Evolutionary conservation across 441 rosid genomes (phyloP).

Genomic region (Theobroma grandiflorum): DNA sequence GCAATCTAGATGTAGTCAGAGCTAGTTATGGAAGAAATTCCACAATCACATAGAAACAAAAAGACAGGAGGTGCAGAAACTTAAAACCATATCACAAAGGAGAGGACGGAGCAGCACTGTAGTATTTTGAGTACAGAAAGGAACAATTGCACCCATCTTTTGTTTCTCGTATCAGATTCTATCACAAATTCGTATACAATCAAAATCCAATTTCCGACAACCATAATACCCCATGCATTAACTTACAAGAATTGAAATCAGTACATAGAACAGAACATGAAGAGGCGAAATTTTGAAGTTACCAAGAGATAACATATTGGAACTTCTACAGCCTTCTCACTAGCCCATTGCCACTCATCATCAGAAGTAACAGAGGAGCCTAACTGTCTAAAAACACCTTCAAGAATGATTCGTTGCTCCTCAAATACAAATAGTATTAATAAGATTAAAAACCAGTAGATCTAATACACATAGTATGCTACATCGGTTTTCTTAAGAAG

Average conservation of each 20-base stretch:
- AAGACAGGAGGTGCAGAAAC: not conserved
- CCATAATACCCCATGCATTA: not conserved
- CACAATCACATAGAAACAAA: not conserved
- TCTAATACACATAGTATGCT: conserved; percentile 23
- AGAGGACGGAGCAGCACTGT: not conserved
- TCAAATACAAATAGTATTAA: conserved; percentile 12
- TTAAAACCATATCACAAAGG: not conserved
- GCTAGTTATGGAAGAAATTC: not conserved
- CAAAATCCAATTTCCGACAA: not conserved
- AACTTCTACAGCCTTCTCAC: conserved; percentile 15
- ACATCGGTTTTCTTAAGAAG: not conserved
- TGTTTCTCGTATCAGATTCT: not conserved
- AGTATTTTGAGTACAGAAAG: not conserved
- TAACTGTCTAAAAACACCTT: conserved; percentile 6
- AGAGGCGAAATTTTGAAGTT: not conserved
- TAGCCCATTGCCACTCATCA: not conserved
- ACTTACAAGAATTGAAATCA: not conserved
- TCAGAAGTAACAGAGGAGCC: not conserved
- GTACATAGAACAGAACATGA: not conserved
- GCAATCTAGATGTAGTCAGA: not conserved
- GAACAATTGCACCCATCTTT: not conserved
- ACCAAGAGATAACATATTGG: not conserved
- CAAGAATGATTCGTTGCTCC: conserved; percentile 14
- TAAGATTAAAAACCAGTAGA: not conserved
- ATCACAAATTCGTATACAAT: not conserved